Evolutionary conservation across 225 moss, liverwort and hornwort genomes (phyloP), one percentile per base, ranked within the genome.

Genomic region (Physcomitrellopsis africana): DNA sequence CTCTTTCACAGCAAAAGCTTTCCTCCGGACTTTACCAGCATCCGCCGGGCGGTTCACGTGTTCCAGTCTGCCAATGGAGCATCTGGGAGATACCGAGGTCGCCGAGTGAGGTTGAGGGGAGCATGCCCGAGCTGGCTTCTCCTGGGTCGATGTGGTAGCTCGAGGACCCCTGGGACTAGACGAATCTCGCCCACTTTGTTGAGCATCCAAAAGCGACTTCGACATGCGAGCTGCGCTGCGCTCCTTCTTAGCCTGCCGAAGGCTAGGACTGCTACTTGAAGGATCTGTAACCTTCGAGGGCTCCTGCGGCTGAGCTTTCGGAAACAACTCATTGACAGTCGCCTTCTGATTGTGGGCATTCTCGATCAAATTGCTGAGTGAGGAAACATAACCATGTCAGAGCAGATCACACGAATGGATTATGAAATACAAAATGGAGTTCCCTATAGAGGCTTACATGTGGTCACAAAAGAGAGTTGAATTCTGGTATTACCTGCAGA

Each of bases 1-100:
- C n/a, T 88, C 83, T 73, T 82, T 85, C 48, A 85, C 78, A 19
- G 75, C 51, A 11, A 80, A 63, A 8, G 85, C 42, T 72, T 82
- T 88, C 15, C 68, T 77, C 10, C 78, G 80, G 60, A 72, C 62
- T 42, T 76, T 85, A 10, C 65, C 63, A 17, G 80, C 60, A 13
- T 83, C 87, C 43, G 75, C 22, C 45, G 46, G 17, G 20, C 76
- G 81, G 32, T 37, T 37, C 58, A 45, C 7, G 6, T 42, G 64
- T 37, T 76, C 80, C 29, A 11, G 42, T 26, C 65, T 79, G 55
- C 76, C 70, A 14, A 7, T 37, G 32, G 77, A 61, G 29, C 77
- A 82, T 60, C 78, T 74, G 10, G 84, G 77, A 3, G 76, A 76
- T 14, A 77, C 23, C 23, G 80, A 72, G 45, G 53, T 76, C 44